Conservation (phyloP, 1,139 yeast genomes). For the Pichia sp. region DNA sequence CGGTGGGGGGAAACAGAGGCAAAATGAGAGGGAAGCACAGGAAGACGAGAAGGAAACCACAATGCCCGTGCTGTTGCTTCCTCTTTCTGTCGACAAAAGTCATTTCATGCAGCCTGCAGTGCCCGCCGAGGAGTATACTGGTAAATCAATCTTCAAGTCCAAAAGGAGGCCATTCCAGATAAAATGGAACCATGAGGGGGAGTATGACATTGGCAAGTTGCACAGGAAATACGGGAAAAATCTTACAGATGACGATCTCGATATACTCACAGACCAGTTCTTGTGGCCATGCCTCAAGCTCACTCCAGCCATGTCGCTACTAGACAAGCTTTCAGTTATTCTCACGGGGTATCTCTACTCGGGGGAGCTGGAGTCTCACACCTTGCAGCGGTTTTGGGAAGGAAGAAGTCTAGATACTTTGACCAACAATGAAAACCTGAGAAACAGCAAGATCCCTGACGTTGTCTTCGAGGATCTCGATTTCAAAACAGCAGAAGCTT, state of each 20-base stretch:
- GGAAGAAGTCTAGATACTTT: background rate
- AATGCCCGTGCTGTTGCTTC: background rate
- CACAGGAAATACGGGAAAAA: background rate
- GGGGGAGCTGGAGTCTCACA: background rate
- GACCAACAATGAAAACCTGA: background rate
- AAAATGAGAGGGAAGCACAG: background rate
- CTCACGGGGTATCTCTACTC: conserved; percentile 7
- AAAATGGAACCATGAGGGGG: conserved; percentile 4
- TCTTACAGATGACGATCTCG: conserved; percentile 5
- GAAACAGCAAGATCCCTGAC: background rate
- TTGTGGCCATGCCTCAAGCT: conserved; percentile 3
- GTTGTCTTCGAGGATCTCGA: background rate
- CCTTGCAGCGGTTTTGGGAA: background rate
- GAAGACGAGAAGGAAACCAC: background rate
- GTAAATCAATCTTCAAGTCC: background rate
- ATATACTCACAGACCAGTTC: conserved; percentile 5
- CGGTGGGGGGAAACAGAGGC: background rate
- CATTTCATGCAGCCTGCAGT: background rate
- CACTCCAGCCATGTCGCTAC: background rate
- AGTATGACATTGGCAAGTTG: background rate
- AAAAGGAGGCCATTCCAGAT: conserved; percentile 1
- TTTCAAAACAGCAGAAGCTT: background rate
- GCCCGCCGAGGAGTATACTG: background rate
- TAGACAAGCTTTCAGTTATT: conserved; percentile 4
- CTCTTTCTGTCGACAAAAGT: conserved; percentile 1